Conservation (phyloP, 129 eudicot species). For the Saussurea involucrata region DNA sequence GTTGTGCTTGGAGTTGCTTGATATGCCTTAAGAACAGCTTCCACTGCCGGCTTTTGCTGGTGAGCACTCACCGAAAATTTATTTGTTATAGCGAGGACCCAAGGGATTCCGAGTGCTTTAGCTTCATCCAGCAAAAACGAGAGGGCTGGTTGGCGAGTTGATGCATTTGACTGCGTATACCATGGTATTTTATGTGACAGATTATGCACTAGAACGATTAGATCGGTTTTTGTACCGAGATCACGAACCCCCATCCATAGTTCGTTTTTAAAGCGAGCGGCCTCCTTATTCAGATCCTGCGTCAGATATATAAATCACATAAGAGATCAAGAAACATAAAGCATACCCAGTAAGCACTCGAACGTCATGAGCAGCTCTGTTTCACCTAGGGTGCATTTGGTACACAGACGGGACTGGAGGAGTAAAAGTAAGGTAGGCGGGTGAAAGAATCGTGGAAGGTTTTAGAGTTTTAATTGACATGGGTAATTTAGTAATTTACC, state of each 20-base stretch:
- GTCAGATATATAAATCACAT: conserved; percentile 3
- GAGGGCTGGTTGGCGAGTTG: conserved; percentile 62
- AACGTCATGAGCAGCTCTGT: background rate
- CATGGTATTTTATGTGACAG: conserved; percentile 84
- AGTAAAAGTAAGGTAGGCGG: background rate
- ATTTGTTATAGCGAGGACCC: conserved; percentile 94
- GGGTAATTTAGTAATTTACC: background rate
- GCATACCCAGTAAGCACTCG: background rate
- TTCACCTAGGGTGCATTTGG: background rate
- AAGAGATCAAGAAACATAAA: conserved; percentile 1
- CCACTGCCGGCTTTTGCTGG: conserved; percentile 73
- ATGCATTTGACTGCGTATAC: conserved; percentile 44
- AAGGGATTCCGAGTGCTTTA: conserved; percentile 86
- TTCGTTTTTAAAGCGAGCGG: conserved; percentile 69
- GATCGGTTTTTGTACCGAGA: conserved; percentile 73
- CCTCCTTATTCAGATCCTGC: conserved; percentile 83
- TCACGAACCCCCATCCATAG: conserved; percentile 94
- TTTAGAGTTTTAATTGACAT: too few relatives aligned
- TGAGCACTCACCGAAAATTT: conserved; percentile 94
- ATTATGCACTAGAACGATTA: conserved; percentile 87
- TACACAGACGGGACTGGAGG: background rate
- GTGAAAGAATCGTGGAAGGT: too few relatives aligned
- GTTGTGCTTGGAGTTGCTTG: conserved; percentile 63
- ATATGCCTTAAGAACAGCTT: conserved; percentile 76
- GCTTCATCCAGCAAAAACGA: conserved; percentile 78